Evolutionary conservation across 1,284 basidiomycete genomes (phyloP), one percentile per base, ranked within the genome.

Genomic region (Rhodotorula sp.): DNA sequence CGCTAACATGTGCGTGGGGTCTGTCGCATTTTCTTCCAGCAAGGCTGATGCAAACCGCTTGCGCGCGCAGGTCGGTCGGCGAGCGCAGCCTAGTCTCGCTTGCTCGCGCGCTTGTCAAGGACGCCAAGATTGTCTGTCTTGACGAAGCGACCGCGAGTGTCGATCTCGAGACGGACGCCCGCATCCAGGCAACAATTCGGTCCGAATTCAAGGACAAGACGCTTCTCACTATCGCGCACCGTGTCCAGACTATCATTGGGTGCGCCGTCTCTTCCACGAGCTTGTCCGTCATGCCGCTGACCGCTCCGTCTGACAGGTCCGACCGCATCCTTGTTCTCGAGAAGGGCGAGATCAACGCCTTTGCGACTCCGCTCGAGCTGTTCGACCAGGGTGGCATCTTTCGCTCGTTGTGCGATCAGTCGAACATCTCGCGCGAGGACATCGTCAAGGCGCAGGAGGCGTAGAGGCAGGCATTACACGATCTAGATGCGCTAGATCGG

Each of bases 71-170:
- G 52, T 74, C 77, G 7, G 78, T 79, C n/a, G 80, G 80, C 4
- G 79, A 92, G 86, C 86, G 90, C 12, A 91, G 89, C 2, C 82
- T 93, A 34, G 89, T 93, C 13, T 91, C 90, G 0, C 84, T 93
- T 50, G 91, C 91, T 12, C 85, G 91, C 42, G 91, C 92, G 0
- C 81, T 93, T 41, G 90, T 91, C 46, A 90, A 90, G 74, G 86
- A 91, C 77, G 85, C 89, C 16, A 88, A 86, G 76, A 85, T 93
- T 57, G 86, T 92, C 55, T 87, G 92, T 62, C 83, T 92, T 14
- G 91, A 92, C 75, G 89, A 92, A 80, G 90, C 91, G 0, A 92
- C 91, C 1, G 90, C 90, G n/a, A 90, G 86, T 61, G 90, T 93
- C 25, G 90, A 91, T 80, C 80, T 89, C 10, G 88, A 88, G 78